Evolutionary conservation across 2,329 filamentous ascomycete species (phyloP).

Genomic region (Domatiomyces catenatus): DNA sequence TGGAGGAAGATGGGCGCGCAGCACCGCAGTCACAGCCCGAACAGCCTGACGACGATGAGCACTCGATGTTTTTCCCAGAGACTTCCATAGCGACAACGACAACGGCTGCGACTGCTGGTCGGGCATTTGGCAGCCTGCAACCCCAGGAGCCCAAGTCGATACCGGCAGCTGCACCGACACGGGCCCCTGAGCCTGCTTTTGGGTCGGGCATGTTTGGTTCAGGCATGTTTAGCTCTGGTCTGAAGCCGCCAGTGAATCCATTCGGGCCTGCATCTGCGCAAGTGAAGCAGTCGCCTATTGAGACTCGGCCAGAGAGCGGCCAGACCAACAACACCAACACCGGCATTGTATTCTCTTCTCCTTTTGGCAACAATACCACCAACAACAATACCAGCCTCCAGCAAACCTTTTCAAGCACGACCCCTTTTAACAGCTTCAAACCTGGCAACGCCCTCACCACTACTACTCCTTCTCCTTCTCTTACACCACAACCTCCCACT

Average conservation of each 20-base stretch:
- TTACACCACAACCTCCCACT: background rate
- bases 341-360: background rate
- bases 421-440: background rate
- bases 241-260: background rate
- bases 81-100: conserved; percentile 3
- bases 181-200: background rate
- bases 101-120: background rate
- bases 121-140: background rate
- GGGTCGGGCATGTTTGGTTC: background rate
- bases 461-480: background rate
- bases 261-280: background rate
- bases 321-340: too few relatives aligned
- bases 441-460: background rate
- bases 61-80: conserved; percentile 18
- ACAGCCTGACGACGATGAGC: conserved; percentile 20
- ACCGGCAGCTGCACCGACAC: too few relatives aligned
- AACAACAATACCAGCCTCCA: background rate
- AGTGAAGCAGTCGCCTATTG: background rate
- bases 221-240: background rate
- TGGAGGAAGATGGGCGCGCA: conserved; percentile 17
- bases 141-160: background rate
- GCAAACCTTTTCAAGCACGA: background rate
- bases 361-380: background rate
- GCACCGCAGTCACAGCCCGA: conserved; percentile 20
- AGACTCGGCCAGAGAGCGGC: background rate